Percentiles rank a stretch among this genome's conserved stretches.
Conservation (phyloP, 768 basidiomycete genomes). For the Trametes coccinea region DNA sequence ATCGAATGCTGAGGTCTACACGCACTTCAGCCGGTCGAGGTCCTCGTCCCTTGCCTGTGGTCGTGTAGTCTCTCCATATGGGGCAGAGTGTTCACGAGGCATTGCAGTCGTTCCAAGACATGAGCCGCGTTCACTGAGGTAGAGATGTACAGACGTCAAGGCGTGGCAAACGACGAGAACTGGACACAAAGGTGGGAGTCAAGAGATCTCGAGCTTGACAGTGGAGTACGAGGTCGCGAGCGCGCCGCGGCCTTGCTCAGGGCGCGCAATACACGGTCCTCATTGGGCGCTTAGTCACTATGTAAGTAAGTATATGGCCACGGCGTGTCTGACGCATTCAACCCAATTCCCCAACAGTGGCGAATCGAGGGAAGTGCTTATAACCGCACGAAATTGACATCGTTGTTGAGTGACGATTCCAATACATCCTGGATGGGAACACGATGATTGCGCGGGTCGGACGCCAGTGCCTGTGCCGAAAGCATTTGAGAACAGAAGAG, state of each 20-base stretch:
- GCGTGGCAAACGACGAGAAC: no score
- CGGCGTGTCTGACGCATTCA: slow-evolving; percentile 35
- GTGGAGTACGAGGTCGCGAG: no score
- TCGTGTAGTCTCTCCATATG: slow-evolving; percentile 6
- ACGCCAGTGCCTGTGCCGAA: background rate
- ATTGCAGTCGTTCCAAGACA: slow-evolving; percentile 1
- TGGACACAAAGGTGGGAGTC: no score
- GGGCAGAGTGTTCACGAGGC: slow-evolving; percentile 18
- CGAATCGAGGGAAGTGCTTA: slow-evolving; percentile 31
- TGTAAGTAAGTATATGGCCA: slow-evolving; percentile 29
- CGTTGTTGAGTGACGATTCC: slow-evolving; percentile 8
- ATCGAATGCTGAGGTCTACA: background rate
- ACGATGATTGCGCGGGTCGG: slow-evolving; percentile 26
- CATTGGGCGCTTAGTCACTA: background rate
- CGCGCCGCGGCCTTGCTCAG: no score
- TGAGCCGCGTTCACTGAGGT: background rate
- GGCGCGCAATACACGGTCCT: no score
- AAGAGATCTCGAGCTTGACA: no score
- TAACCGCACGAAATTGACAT: slow-evolving; percentile 20
- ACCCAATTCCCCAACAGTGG: slow-evolving; percentile 39
- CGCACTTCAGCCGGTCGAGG: slow-evolving; percentile 29
- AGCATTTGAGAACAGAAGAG: background rate
- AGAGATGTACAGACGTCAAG: background rate
- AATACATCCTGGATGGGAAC: slow-evolving; percentile 25
- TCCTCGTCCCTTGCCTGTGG: slow-evolving; percentile 23